Percentiles rank a stretch among this genome's conserved stretches.
Conservation (phyloP, 2,329 filamentous ascomycete species). For the Microcyclospora pomicola region DNA sequence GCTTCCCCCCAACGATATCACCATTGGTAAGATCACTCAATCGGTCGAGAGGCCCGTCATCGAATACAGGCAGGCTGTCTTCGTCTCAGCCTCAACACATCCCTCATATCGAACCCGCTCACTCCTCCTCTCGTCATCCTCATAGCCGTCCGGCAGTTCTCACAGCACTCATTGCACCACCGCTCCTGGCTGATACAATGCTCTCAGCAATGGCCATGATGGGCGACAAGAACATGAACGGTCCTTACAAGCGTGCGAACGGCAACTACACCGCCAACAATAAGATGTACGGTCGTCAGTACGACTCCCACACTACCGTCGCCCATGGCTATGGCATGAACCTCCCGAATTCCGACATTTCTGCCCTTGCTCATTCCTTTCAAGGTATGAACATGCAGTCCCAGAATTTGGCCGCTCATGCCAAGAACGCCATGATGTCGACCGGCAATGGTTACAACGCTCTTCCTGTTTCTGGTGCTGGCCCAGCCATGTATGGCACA, state of each 20-base stretch:
- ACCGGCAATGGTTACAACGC: conserved; percentile 17
- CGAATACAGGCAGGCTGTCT: too few species aligned
- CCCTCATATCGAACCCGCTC: too few species aligned
- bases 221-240: conserved; percentile 19
- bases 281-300: conserved; percentile 19
- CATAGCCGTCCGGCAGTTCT: too few species aligned
- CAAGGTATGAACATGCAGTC: conserved; percentile 27
- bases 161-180: too few species aligned
- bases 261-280: conserved; percentile 17
- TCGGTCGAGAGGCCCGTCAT: too few species aligned
- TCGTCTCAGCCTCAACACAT: too few species aligned
- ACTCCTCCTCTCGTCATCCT: too few species aligned
- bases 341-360: conserved; percentile 19
- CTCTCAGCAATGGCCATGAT: conserved; percentile 17
- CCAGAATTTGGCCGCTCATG: conserved; percentile 21
- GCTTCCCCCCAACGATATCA: too few species aligned
- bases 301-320: conserved; percentile 16
- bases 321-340: conserved; percentile 23
- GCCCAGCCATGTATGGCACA: conserved; percentile 21
- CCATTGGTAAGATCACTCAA: too few species aligned
- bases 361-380: conserved; percentile 25
- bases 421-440: conserved; percentile 21
- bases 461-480: conserved; percentile 13
- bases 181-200: too few species aligned
- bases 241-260: conserved; percentile 16